Base-by-base conservation (phyloP, 495 filamentous ascomycete species). In the Penicillium taxi region DNA sequence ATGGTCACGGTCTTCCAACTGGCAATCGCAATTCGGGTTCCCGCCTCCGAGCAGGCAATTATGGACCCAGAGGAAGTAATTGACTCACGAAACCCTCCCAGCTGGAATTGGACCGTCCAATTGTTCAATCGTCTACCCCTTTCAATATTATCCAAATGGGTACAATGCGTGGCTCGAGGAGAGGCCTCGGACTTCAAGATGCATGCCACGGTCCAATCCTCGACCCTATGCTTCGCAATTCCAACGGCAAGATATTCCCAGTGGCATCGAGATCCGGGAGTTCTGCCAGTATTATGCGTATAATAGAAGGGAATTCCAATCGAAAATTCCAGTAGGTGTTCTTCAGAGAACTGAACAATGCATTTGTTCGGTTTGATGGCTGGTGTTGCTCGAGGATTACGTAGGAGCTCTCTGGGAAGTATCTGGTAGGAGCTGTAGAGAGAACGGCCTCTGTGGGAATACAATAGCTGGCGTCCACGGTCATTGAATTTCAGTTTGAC, bases 1-100 rank as follows among this genome's bases (percentile, higher is more conserved):
- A 74, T 35, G 13, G 64, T 59, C 9, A 74, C 22, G 1, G 52
- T 53, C 37, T 64, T 62, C 70, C 70, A 74, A 21, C 62, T 63
- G 5, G 61, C 61, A 11, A 66, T 52, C 11, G 67, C 69, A 28
- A 74, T 52, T 1, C 67, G 55, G 21, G 58, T 64, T 5, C 64
- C 62, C 1, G 22, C 29, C 8, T 37, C 45, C 3, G 70, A 72
- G 4, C 59, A 37, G n/a, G 67, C 64, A 17, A 72, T 53, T 18
- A 58, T 50, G 26, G 61, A 64, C 16, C 68, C 69, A 8, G 64
- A 45, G 6, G 63, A 68, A 24, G 54, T 65, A 5, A 29, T 49
- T 12, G 56, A 33, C 29, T 58, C 50, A 30, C 50, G 52, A 32
- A 54, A 72, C 5, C 61, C 70, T 32, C 56, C 64, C 2, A 73